phyloP scores from a whole-genome alignment of 257 asterid genomes.

The Penstemon barbatus region DNA sequence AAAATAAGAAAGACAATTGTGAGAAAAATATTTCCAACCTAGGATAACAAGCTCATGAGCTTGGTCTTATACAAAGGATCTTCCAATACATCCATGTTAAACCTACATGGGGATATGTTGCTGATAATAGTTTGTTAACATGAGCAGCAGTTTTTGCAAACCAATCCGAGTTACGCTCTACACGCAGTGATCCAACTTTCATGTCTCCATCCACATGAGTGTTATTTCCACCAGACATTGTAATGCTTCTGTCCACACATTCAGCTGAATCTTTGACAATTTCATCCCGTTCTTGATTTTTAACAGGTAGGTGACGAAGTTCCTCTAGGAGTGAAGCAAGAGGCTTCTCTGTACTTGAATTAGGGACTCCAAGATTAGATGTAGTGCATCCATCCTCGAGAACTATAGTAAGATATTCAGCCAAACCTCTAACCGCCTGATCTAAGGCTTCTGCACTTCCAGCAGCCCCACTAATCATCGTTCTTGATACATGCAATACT shows the following conservation, averaged over 20 bases:
- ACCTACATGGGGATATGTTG: slow-evolving; percentile 89
- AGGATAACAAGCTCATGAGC: slow-evolving; percentile 7
- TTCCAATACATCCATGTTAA: slow-evolving; percentile 23
- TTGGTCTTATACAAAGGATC: slow-evolving; percentile 6
- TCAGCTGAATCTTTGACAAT: slow-evolving; percentile 35
- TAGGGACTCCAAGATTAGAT: slow-evolving; percentile 33
- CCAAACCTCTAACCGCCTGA: slow-evolving; percentile 70
- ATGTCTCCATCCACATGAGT: slow-evolving; percentile 28
- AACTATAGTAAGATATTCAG: slow-evolving; percentile 75
- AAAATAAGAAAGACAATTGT: slow-evolving; percentile 20
- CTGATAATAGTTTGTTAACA: slow-evolving; percentile 71
- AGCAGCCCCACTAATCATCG: slow-evolving; percentile 92
- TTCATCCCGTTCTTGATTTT: slow-evolving; percentile 36
- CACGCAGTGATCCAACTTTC: slow-evolving; percentile 54
- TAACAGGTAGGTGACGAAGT: slow-evolving; percentile 69
- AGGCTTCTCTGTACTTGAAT: slow-evolving; percentile 49
- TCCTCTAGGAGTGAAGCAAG: slow-evolving; percentile 59
- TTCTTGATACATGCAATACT: slow-evolving; percentile 72
- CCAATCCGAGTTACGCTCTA: slow-evolving; percentile 76
- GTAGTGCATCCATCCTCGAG: slow-evolving; percentile 52
- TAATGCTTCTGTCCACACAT: slow-evolving; percentile 29
- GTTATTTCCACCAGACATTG: slow-evolving; percentile 35
- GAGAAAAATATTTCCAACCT: neutral
- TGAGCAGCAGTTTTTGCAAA: slow-evolving; percentile 58
- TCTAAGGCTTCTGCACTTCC: slow-evolving; percentile 79